A percentile compares a stretch with the other conserved stretches of the same genome.
phyloP scores from a whole-genome alignment of 202 grass and related monocot species.

The Thinopyrum obtusiflorum region DNA sequence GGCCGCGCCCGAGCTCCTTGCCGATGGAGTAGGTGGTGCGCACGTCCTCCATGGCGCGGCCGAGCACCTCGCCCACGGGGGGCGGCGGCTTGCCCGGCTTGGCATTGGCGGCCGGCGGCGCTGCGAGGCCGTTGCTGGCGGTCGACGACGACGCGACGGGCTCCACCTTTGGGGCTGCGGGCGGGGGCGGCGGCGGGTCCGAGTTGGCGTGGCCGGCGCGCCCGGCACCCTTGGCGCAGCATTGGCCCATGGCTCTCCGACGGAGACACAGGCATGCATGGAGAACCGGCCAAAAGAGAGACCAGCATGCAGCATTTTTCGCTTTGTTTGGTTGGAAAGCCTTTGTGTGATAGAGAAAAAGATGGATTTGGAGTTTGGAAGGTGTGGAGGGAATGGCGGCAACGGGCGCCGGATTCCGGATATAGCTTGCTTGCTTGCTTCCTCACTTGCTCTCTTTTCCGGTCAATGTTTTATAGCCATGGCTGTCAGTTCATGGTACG shows the following conservation, averaged over 20 bases:
- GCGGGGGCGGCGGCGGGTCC: background rate
- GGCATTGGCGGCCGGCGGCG: background rate
- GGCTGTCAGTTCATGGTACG: no score
- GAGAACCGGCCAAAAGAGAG: conserved; percentile 11
- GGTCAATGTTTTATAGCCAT: background rate
- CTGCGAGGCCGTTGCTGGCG: background rate
- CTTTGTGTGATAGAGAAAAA: background rate
- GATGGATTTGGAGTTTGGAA: conserved; percentile 9
- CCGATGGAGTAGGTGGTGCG: conserved; percentile 49
- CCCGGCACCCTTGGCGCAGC: conserved; percentile 59
- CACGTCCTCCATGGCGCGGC: conserved; percentile 76
- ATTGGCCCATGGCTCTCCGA: conserved; percentile 70
- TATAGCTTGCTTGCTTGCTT: background rate
- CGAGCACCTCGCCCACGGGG: conserved; percentile 55
- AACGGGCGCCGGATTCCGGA: conserved; percentile 5
- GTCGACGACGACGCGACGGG: conserved; percentile 6
- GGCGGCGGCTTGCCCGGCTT: background rate
- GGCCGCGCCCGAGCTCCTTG: conserved; percentile 77
- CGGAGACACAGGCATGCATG: conserved; percentile 32
- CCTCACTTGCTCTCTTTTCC: background rate
- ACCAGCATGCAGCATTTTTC: background rate
- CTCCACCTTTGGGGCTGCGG: background rate
- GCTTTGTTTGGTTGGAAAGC: conserved; percentile 20
- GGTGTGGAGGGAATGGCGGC: conserved; percentile 57
- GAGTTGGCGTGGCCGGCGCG: background rate